Percentiles rank a stretch among this genome's conserved stretches.
Evolutionary conservation across 2,329 filamentous ascomycete species (phyloP).

Genomic region (Sporothrix globosa): DNA sequence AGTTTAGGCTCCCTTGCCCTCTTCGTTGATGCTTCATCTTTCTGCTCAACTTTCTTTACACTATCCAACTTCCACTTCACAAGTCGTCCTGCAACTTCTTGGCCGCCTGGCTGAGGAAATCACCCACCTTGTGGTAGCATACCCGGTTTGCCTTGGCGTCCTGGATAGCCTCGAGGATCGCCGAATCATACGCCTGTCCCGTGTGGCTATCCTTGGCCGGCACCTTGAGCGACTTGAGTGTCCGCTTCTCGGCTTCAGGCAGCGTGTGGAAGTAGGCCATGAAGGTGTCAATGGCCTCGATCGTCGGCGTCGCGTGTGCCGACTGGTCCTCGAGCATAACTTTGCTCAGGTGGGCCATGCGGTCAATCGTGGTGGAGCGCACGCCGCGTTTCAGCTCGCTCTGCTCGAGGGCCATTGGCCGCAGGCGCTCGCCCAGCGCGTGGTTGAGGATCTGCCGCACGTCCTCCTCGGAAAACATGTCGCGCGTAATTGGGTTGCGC

Average conservation of each 20-base stretch:
- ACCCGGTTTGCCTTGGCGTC: conserved; percentile 41
- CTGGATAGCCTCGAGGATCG: conserved; percentile 40
- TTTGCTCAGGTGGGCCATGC: conserved; percentile 36
- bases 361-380: conserved; percentile 38
- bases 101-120: conserved; percentile 36
- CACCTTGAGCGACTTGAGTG: conserved; percentile 39
- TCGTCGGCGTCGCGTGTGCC: conserved; percentile 35
- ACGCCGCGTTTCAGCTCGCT: conserved; percentile 38
- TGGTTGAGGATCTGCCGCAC: conserved; percentile 39
- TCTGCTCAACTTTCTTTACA: background rate
- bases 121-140: conserved; percentile 38
- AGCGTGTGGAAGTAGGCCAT: conserved; percentile 39
- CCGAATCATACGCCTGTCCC: conserved; percentile 39
- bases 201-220: conserved; percentile 41
- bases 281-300: conserved; percentile 40
- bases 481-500: conserved; percentile 42
- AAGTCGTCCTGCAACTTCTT: conserved; percentile 23
- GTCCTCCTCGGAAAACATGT: conserved; percentile 40
- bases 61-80: background rate
- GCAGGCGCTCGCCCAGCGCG: conserved; percentile 39
- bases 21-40: no score
- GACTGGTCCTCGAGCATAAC: conserved; percentile 39
- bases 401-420: conserved; percentile 38
- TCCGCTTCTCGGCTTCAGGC: conserved; percentile 38
- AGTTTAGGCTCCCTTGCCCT: background rate